Evolutionary conservation across 2,329 filamentous ascomycete genomes (phyloP).

Genomic region (Ceratocystis diversiconidia): DNA sequence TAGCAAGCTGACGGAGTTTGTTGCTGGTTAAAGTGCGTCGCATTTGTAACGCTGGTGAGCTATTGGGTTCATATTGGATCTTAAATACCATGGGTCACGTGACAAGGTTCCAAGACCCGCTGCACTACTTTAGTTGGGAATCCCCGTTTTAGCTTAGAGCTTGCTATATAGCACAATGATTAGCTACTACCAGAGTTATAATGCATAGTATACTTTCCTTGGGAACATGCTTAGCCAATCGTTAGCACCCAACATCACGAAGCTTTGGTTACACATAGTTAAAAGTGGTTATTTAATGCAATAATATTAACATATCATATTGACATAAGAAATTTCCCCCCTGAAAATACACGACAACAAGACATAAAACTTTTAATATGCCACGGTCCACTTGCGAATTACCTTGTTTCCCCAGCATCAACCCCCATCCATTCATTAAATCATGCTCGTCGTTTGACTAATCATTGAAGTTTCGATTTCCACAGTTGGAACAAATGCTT

Average conservation of each 20-base stretch:
- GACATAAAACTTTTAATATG: slow-evolving; percentile 8
- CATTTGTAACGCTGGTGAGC: too few relatives aligned
- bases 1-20: background rate
- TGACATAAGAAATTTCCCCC: slow-evolving; percentile 5
- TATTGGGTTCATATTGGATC: too few relatives aligned
- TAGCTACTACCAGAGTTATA: too few relatives aligned
- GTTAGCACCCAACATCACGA: background rate
- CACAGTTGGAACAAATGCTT: background rate
- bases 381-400: background rate
- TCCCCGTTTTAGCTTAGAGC: too few relatives aligned
- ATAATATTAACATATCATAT: slow-evolving; percentile 10
- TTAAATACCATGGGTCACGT: too few relatives aligned
- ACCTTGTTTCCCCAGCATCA: slow-evolving; percentile 1
- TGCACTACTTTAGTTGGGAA: too few relatives aligned
- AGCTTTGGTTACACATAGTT: background rate
- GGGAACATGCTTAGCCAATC: too few relatives aligned
- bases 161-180: too few relatives aligned
- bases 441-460: slow-evolving; percentile 2
- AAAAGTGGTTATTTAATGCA: background rate
- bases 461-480: background rate
- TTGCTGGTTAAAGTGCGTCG: too few relatives aligned
- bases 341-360: slow-evolving; percentile 10
- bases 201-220: too few relatives aligned
- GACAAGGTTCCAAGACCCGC: too few relatives aligned
- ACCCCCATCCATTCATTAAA: background rate